phyloP scores from a whole-genome alignment of 495 filamentous ascomycete species.

The Geoglossum glabrum region DNA sequence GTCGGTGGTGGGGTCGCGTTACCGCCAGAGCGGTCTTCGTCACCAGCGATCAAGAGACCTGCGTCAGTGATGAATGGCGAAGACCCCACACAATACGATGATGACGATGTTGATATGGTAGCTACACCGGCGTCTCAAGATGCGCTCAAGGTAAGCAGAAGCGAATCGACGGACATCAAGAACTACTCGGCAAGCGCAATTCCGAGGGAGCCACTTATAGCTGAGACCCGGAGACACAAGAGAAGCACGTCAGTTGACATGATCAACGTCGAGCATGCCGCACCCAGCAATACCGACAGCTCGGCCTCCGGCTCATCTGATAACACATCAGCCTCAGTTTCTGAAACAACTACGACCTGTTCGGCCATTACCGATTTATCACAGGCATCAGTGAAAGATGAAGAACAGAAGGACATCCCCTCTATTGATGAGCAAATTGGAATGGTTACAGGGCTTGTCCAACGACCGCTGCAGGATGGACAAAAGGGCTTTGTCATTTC shows the following conservation, averaged over 20 bases:
- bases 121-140: neutral
- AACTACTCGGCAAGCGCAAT: neutral
- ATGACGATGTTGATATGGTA: conserved; percentile 11
- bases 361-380: neutral
- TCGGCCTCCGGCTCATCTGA: neutral
- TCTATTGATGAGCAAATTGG: conserved; percentile 53
- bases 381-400: neutral
- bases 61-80: conserved; percentile 13
- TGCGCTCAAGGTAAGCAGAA: neutral
- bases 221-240: neutral
- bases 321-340: neutral
- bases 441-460: conserved; percentile 36
- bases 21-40: conserved; percentile 9
- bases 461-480: conserved; percentile 37
- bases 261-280: conserved; percentile 6
- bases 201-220: neutral
- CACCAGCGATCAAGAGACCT: conserved; percentile 14
- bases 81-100: conserved; percentile 5
- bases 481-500: conserved; percentile 65
- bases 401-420: neutral
- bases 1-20: conserved; percentile 1
- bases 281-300: neutral
- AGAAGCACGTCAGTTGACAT: conserved; percentile 18
- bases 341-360: neutral
- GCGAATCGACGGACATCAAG: neutral